A percentile compares a stretch with the other conserved stretches of the same genome.
phyloP scores from a whole-genome alignment of 1,284 basidiomycete species.

The Heterobasidion irregulare region DNA sequence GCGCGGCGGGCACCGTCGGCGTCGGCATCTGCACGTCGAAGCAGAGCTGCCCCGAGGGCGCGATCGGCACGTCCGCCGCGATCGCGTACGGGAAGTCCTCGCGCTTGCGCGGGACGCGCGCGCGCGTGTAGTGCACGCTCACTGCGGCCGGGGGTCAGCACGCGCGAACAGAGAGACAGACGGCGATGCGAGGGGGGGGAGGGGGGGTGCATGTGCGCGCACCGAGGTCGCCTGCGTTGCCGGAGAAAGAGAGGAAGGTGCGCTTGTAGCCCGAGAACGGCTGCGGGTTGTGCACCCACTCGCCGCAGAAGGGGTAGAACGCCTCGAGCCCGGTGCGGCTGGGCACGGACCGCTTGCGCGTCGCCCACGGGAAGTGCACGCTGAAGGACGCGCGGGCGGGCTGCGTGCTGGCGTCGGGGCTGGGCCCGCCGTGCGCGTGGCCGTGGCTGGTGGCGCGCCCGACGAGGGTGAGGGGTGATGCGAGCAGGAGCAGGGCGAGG shows the following conservation, averaged over 20 bases:
- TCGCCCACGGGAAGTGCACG: background rate
- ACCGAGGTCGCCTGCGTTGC: slow-evolving; percentile 3
- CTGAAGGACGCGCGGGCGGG: background rate
- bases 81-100: background rate
- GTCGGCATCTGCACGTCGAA: background rate
- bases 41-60: slow-evolving; percentile 1
- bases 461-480: background rate
- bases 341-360: background rate
- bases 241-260: slow-evolving; percentile 1
- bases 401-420: background rate
- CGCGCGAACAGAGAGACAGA: background rate
- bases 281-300: background rate
- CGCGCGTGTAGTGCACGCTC: slow-evolving; percentile 2
- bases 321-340: background rate
- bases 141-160: background rate
- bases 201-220: too few relatives aligned
- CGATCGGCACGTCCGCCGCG: slow-evolving; percentile 2
- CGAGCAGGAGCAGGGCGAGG: background rate
- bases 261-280: background rate
- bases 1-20: background rate
- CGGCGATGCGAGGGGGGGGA: too few relatives aligned
- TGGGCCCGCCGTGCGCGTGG: too few relatives aligned
- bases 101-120: slow-evolving; percentile 1
- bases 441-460: background rate
- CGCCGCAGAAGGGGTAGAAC: background rate